Conservation (phyloP, 108 stramenopile genomes). For the Cyclotella choctawhatcheeana region DNA sequence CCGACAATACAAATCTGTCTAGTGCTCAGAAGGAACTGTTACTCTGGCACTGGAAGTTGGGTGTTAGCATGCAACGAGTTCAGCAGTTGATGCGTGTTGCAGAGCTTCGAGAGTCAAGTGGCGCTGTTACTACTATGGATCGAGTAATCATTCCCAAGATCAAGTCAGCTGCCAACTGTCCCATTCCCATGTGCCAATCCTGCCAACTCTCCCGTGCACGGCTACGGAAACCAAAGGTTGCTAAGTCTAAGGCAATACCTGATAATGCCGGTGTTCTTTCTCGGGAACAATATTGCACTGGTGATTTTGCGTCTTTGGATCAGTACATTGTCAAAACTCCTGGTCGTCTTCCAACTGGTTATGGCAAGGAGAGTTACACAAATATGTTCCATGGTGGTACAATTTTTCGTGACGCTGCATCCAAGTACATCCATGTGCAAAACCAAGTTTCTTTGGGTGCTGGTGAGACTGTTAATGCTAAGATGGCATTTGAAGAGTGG, state of each 20-base stretch:
- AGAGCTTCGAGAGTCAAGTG: not conserved
- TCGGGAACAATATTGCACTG: not conserved
- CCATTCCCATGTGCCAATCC: slow-evolving; percentile 5
- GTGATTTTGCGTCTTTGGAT: not conserved
- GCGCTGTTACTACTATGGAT: not conserved
- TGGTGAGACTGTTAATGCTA: slow-evolving; percentile 26
- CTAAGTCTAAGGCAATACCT: slow-evolving; percentile 1
- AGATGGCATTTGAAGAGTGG: slow-evolving; percentile 23
- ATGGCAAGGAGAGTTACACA: slow-evolving; percentile 31
- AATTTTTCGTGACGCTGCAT: slow-evolving; percentile 50
- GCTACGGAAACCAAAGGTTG: slow-evolving; percentile 9
- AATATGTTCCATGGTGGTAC: slow-evolving; percentile 44
- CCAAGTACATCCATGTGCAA: slow-evolving; percentile 3
- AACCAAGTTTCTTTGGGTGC: slow-evolving; percentile 23
- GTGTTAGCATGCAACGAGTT: slow-evolving; percentile 12
- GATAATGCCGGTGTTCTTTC: not conserved
- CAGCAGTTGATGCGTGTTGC: slow-evolving; percentile 7
- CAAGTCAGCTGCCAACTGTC: not conserved
- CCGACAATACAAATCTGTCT: slow-evolving; percentile 46
- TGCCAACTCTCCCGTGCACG: not conserved
- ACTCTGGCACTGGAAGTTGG: slow-evolving; percentile 38
- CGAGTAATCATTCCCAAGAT: not conserved
- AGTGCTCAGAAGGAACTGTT: slow-evolving; percentile 48
- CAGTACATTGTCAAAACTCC: not conserved
- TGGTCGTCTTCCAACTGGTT: slow-evolving; percentile 36